Percentiles rank a stretch among this genome's conserved stretches.
These are phyloP conservation scores for Benincasa hispida DNA, from an alignment of 306 rosid genomes.

Conservation along the genomic window DNA sequence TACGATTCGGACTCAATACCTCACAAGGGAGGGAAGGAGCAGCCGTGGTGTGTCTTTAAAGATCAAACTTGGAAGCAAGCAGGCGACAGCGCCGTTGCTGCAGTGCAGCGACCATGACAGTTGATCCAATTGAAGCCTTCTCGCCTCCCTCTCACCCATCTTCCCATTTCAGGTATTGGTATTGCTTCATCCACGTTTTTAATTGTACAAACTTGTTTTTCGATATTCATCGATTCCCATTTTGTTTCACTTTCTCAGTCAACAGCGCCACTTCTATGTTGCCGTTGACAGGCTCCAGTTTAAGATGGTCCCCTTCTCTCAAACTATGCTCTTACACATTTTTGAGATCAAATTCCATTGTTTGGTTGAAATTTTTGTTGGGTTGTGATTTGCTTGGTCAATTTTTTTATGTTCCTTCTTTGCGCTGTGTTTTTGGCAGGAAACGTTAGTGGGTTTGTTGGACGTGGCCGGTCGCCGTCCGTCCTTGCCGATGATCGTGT, in stretches of 20 bases:
- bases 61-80: neutral
- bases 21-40: too few species aligned
- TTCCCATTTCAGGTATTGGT: slow-evolving; percentile 24
- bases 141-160: slow-evolving; percentile 28
- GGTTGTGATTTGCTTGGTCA: neutral
- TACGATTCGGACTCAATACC: too few species aligned
- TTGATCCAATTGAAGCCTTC: slow-evolving; percentile 28
- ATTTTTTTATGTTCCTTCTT: neutral
- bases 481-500: slow-evolving; percentile 52
- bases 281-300: slow-evolving; percentile 73
- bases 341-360: neutral
- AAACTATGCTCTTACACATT: neutral
- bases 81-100: neutral
- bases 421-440: slow-evolving; percentile 22
- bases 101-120: slow-evolving; percentile 21
- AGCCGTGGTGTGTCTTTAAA: too few species aligned
- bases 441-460: slow-evolving; percentile 57
- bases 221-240: neutral
- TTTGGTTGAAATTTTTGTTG: neutral
- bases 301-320: slow-evolving; percentile 45
- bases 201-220: neutral
- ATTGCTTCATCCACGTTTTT: neutral
- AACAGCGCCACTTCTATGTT: slow-evolving; percentile 68
- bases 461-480: slow-evolving; percentile 64
- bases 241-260: slow-evolving; percentile 22